Evolutionary conservation across 2,329 filamentous ascomycete species (phyloP), one percentile per base, ranked within the genome.

Genomic region (Elsinoe australis): DNA sequence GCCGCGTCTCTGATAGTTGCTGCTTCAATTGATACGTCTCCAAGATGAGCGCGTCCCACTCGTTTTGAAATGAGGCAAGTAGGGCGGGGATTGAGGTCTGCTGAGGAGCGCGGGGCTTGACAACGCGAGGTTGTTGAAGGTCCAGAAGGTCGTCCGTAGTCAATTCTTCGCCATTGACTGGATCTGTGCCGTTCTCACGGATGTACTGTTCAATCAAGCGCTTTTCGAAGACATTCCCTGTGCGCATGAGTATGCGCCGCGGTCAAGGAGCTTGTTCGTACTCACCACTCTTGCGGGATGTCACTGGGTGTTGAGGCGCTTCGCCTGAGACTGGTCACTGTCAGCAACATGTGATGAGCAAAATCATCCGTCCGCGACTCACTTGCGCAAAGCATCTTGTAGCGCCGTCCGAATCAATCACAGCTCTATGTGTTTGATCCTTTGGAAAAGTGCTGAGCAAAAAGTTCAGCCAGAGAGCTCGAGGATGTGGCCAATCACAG

Each of bases 41-140:
- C 28, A 96, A 73, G 9, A 90, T 87, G 35, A 95, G 71, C 6
- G 89, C 83, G 64, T 98, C 92, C 92, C 92, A 98, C 74, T 98
- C 92, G 66, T 94, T 94, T 66, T 98, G 92, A 66, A 98, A 96
- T 31, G 89, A 85, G 42, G 87, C 85, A 49, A 98, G 83, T 49
- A 98, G 79, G 14, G 92, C 88, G 17, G 92, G 92, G 62, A 98
- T 95, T 29, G 92, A 98, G 48, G 92, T 96, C 59, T 96, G 80
- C 26, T 87, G 89, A 24, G 92, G 90, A 51, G 92, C 89, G 61
- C 92, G 80, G 44, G 92, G 90, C 58, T 85, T 85, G 53, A 95
- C 87, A 58, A 87, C 78, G 68, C 84, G 82, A 57, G 85, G 77
- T 51, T 86, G 81, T 71, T 92, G 87, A 66, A 98, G 76, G 55